These are phyloP conservation scores for Leccinum pellstonianum DNA, from an alignment of 768 basidiomycete genomes.

Conservation along the genomic window DNA sequence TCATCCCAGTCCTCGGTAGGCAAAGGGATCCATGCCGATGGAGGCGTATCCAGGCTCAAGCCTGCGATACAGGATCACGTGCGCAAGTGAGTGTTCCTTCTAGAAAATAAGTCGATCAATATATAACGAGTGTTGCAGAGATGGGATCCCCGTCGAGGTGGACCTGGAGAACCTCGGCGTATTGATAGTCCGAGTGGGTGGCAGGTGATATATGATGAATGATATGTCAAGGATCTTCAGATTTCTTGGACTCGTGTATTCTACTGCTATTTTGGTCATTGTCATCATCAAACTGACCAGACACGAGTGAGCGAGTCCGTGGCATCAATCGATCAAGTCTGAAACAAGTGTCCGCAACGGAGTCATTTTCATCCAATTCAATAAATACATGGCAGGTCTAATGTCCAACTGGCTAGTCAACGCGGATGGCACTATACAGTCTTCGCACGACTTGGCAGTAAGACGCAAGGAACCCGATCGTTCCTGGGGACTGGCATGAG, in stretches of 20 bases:
- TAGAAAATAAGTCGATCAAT: not conserved
- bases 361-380: conserved; percentile 4
- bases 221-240: not conserved
- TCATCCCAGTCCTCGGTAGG: conserved; percentile 39
- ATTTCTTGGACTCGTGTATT: not conserved
- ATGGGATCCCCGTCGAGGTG: conserved; percentile 65
- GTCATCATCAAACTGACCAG: not conserved
- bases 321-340: not conserved
- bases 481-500: conserved; percentile 47
- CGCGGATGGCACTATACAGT: conserved; percentile 78
- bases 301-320: not conserved
- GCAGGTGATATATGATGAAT: not conserved
- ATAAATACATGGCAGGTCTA: conserved; percentile 11
- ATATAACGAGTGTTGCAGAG: conserved; percentile 41
- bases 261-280: not conserved
- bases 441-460: conserved; percentile 83
- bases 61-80: conserved; percentile 88
- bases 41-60: conserved; percentile 77
- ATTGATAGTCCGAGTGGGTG: conserved; percentile 56
- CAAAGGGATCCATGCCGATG: conserved; percentile 84
- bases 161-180: conserved; percentile 85
- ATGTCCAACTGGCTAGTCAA: conserved; percentile 46
- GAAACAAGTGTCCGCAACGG: not conserved
- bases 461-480: conserved; percentile 87
- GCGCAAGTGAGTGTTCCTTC: conserved; percentile 52